Percentiles rank a stretch among this genome's conserved stretches.
These are phyloP conservation scores for Acidomyces sp. DNA, from an alignment of 495 filamentous ascomycete species.

Conservation along the genomic window DNA sequence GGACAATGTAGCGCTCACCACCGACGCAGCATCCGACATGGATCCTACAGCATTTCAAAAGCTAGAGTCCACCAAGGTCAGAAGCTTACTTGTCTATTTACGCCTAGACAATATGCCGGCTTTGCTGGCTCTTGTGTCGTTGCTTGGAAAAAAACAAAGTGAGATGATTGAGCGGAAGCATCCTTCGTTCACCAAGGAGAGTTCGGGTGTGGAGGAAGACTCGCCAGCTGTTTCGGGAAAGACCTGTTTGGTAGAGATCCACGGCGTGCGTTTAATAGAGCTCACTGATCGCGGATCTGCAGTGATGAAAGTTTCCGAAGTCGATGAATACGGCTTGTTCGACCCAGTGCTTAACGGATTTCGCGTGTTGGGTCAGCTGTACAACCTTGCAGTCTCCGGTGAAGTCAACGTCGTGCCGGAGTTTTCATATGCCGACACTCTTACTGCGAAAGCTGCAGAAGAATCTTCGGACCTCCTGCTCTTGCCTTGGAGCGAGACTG, in stretches of 20 bases:
- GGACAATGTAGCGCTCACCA: conserved; percentile 52
- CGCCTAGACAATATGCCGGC: conserved; percentile 83
- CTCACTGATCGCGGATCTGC: conserved; percentile 87
- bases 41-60: conserved; percentile 31
- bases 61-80: conserved; percentile 30
- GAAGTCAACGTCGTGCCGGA: conserved; percentile 66
- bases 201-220: background rate
- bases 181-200: conserved; percentile 15
- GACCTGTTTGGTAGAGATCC: conserved; percentile 55
- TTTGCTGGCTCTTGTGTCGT: conserved; percentile 68
- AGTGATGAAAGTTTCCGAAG: conserved; percentile 84
- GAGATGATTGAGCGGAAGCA: conserved; percentile 14
- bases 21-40: conserved; percentile 28
- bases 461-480: conserved; percentile 66
- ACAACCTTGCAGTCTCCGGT: conserved; percentile 73
- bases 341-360: conserved; percentile 92
- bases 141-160: conserved; percentile 44
- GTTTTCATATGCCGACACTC: conserved; percentile 61
- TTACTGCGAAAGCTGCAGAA: conserved; percentile 53
- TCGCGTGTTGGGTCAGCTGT: conserved; percentile 70
- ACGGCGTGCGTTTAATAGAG: conserved; percentile 75
- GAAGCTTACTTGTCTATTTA: conserved; percentile 51
- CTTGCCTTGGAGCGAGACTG: conserved; percentile 85
- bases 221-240: conserved; percentile 15
- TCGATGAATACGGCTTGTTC: conserved; percentile 58